Evolutionary conservation across 495 filamentous ascomycete species (phyloP), one percentile per base, ranked within the genome.

Genomic region (Rhizodiscina lignyota): DNA sequence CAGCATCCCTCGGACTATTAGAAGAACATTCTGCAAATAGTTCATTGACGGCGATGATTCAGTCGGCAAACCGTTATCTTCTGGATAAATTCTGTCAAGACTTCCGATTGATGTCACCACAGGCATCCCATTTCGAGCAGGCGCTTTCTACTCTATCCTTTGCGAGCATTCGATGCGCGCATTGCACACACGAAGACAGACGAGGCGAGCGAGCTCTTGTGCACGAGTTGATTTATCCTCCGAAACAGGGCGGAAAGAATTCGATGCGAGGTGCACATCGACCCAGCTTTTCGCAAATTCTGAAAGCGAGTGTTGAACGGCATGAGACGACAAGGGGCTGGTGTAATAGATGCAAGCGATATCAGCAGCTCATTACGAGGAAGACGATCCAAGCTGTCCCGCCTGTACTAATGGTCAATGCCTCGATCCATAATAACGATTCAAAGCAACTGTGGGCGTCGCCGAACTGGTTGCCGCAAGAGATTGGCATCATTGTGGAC

Each of bases 381-480:
- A 91, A 86, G 44, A 77, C 75, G 0, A 74, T 94, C 11, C 72
- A 79, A 37, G 68, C 67, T 15, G 68, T 91, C 43, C 84, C 89
- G n/a, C 61, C 66, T 6, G 77, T 94, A 21, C 52, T 97, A 27
- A 70, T 86, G 53, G 65, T 97, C 17, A 92, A 94, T 51, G 70
- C 87, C 3, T 79, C 74, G 4, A 65, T 84, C 16, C 73, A 65
- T 13, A 78, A 61, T 16, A 61, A 68, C 0, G 77, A 89, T 37
- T 75, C 77, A 18, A 72, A 75, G 40, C 72, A 79, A 30, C 57
- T 89, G 16, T 97, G 89, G 91, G 64, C 77, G 4, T 80, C 72
- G 18, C 84, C 81, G 4, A 80, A 77, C 8, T 96, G 86, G 80
- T 62, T 97, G 12, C 89, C 89, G 0, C 79, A 84, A 44, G 82